Percentiles rank a stretch among this genome's conserved stretches.
phyloP scores from a whole-genome alignment of 2,329 filamentous ascomycete genomes.

The Leptosphaerulina australis region DNA sequence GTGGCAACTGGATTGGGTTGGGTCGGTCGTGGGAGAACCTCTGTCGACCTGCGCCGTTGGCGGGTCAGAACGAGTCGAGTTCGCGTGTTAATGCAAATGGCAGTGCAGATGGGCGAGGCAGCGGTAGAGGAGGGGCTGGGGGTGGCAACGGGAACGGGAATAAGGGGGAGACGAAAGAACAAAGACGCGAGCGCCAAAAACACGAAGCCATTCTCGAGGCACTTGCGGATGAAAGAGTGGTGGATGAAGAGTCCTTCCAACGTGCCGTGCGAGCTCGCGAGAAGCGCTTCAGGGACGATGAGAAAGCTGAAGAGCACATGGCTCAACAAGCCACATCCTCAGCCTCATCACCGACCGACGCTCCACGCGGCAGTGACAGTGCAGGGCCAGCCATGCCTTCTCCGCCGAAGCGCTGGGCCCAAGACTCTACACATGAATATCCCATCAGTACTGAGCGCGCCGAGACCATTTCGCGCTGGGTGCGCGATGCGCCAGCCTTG shows the following conservation, averaged over 20 bases:
- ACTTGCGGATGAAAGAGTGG: slow-evolving; percentile 69
- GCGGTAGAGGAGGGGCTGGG: not conserved
- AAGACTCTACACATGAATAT: slow-evolving; percentile 71
- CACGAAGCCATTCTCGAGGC: slow-evolving; percentile 71
- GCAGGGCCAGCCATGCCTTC: not conserved
- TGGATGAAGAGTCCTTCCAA: slow-evolving; percentile 70
- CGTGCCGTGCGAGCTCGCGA: slow-evolving; percentile 67
- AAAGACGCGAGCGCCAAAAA: slow-evolving; percentile 64
- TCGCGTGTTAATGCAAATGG: too few species aligned
- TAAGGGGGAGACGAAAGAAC: slow-evolving; percentile 54
- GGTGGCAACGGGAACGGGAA: slow-evolving; percentile 2
- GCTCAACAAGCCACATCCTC: not conserved
- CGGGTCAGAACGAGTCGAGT: not conserved
- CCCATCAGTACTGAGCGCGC: slow-evolving; percentile 73
- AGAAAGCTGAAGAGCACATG: slow-evolving; percentile 51
- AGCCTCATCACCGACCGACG: not conserved
- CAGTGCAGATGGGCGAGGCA: too few species aligned
- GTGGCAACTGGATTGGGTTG: slow-evolving; percentile 73
- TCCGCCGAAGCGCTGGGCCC: slow-evolving; percentile 64
- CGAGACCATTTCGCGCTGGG: slow-evolving; percentile 71
- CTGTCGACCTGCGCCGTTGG: slow-evolving; percentile 61
- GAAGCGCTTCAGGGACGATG: slow-evolving; percentile 61
- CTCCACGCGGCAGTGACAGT: not conserved
- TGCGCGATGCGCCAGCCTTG: slow-evolving; percentile 57
- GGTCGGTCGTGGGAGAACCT: slow-evolving; percentile 71